Evolutionary conservation across 2,329 filamentous ascomycete genomes (phyloP), one percentile per base, ranked within the genome.

Genomic region (Xylaria digitata): DNA sequence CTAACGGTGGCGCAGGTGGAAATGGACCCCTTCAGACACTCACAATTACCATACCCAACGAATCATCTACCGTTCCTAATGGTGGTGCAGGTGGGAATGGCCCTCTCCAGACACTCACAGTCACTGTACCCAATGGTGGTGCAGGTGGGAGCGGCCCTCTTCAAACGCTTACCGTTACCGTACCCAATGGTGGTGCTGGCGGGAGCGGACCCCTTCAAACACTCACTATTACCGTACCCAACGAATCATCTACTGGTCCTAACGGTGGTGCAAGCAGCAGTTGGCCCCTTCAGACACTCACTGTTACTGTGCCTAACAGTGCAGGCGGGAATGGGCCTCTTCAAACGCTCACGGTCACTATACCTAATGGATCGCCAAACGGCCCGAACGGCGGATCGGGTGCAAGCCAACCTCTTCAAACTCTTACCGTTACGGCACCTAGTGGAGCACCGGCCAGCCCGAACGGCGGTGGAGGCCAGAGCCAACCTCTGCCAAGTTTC

Each of bases 131-230:
- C 19, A 63, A 65, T 8, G 34, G 53, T 7, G 34, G 66, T n/a
- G 17, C 23, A 4, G 67, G 68, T 23, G 67, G 68, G 6, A 68
- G 45, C 57, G 43, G 66, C 11, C 68, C 70, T 23, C 58, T 70
- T 9, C 56, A 69, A 54, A 75, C 72, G 9, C 55, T 75, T 32
- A 75, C 73, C n/a, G 11, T 46, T 26, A 34, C 50, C 0, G 60
- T 43, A n/a, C 61, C 62, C n/a, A 59, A 58, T 17, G 34, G 70
- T 37, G 34, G 70, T 37, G 64, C 23, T 8, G 43, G 52, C 11
- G 45, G 30, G 1, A 54, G 30, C 30, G 19, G 23, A 1, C 61
- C 61, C 21, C 60, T 56, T 43, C 60, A 63, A 21, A 63, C 60
- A 2, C 43, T 56, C 5, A 63, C 60, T n/a, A 23, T 63, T 3